Conservation (phyloP, 2,329 filamentous ascomycete species). For the Cordyceps pruinosa region DNA sequence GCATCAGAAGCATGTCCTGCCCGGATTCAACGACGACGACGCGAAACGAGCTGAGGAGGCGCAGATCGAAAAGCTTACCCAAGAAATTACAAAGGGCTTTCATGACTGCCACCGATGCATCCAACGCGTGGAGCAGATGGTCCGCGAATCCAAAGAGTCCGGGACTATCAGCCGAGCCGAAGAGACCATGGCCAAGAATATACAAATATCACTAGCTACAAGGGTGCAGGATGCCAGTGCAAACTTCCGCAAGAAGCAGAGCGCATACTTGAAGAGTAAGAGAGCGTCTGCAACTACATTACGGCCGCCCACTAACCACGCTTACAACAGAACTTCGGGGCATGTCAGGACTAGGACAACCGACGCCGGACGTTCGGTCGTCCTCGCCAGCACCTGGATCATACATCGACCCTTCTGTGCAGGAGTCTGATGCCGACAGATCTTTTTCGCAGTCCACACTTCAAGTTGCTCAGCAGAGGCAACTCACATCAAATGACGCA, state of each 20-base stretch:
- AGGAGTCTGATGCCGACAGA: constrained; percentile 90
- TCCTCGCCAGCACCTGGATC: constrained; percentile 42
- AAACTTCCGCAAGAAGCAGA: constrained; percentile 93
- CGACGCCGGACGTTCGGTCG: constrained; percentile 45
- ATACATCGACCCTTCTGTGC: constrained; percentile 78
- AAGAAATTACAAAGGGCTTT: constrained; percentile 82
- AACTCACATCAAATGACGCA: constrained; percentile 68
- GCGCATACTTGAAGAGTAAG: constrained; percentile 86
- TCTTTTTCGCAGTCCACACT: constrained; percentile 86
- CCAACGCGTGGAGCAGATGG: constrained; percentile 79
- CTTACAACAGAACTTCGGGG: constrained; percentile 60
- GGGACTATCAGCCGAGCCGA: constrained; percentile 73
- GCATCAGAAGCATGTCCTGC: constrained; percentile 94
- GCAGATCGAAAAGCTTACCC: constrained; percentile 85
- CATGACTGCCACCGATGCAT: constrained; percentile 87
- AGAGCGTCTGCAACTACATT: background rate
- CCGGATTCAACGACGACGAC: constrained; percentile 93
- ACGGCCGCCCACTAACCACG: background rate
- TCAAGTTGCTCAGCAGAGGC: constrained; percentile 66
- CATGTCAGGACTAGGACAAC: constrained; percentile 52
- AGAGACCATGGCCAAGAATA: constrained; percentile 92
- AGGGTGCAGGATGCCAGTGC: constrained; percentile 89
- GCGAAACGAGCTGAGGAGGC: constrained; percentile 79
- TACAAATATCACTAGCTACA: constrained; percentile 83
- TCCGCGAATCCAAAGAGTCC: constrained; percentile 67